Base-by-base conservation (phyloP, 2,329 filamentous ascomycete species). In the Didymella segeticola region DNA sequence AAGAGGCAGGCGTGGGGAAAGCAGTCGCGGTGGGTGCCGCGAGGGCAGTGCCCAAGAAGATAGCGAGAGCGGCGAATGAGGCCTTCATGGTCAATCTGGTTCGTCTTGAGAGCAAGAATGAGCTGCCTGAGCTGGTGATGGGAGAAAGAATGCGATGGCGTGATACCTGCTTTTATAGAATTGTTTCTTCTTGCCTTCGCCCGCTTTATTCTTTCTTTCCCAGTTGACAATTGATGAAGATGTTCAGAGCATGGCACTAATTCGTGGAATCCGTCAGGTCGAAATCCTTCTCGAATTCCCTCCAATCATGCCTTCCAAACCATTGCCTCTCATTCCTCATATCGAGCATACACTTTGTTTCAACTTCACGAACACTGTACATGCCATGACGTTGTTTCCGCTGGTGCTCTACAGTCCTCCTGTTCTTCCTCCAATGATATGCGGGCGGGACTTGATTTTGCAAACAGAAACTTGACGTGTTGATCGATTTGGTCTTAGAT, bases 61-160 rank as follows among this genome's bases (percentile, higher is more conserved):
- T 25, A 30, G 63, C 14, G 17, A 67, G 25, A 17, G 60, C 53
- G 37, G 60, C 47, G 49, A 66, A 43, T 7, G 58, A 54, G 48
- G 57, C 57, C 58, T 57, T 62, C 63, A 66, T 66, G 1, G 39
- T 64, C 53, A 25, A 20, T 8, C 12, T 39, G 27, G 14, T 43
- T 4, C n/a, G 19, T 20, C 5, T 26, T 17, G n/a, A 23, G 23
- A 15, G 17, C 10, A 12, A 3, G 15, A 8, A 17, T 23, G 17
- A 19, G 29, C 7, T 15, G 9, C 10, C 43, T 4, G 36, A 25
- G 29, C 17, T 51, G 27, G 15, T 42, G 36, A 34, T 49, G 45
- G 31, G 22, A 30, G 26, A 29, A 5, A 5, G 4, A 6, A 6
- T 25, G 34, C 5, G 25, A 27, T 34, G 36, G 36, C 36, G 11